Conservation (phyloP, 257 asterid species). For the Ballota nigra region DNA sequence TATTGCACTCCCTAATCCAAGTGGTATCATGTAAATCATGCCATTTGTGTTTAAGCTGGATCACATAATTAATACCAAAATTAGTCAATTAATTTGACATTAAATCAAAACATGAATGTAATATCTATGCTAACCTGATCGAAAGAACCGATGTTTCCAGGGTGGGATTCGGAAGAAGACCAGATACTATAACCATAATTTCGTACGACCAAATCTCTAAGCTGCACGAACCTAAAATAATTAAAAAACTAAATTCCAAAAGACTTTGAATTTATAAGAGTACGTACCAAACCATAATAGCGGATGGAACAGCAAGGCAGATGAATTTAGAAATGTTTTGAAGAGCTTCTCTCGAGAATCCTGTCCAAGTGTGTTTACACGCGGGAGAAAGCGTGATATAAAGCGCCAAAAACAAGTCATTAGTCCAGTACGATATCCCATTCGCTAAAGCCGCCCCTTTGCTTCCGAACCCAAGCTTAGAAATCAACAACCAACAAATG, state of each 20-base stretch:
- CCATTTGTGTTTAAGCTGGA: conserved; percentile 54
- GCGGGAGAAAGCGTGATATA: conserved; percentile 56
- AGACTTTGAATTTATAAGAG: too few relatives aligned
- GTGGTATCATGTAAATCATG: conserved; percentile 68
- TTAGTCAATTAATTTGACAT: not conserved
- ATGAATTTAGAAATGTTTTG: conserved; percentile 46
- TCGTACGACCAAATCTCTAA: conserved; percentile 80
- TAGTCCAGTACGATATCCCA: conserved; percentile 63
- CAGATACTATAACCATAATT: conserved; percentile 72
- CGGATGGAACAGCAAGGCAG: conserved; percentile 69
- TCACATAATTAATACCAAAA: not conserved
- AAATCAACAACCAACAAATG: conserved; percentile 55
- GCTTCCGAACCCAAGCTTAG: conserved; percentile 56
- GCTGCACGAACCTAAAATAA: conserved; percentile 29
- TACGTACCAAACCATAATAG: conserved; percentile 64
- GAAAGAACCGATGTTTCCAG: conserved; percentile 75
- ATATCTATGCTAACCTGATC: conserved; percentile 54
- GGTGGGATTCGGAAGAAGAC: conserved; percentile 70
- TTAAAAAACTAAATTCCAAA: not conserved
- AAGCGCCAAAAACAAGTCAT: conserved; percentile 40
- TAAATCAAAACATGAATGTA: not conserved
- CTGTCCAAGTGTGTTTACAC: conserved; percentile 55
- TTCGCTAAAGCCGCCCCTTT: conserved; percentile 75
- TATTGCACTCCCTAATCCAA: conserved; percentile 71
- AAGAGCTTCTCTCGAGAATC: conserved; percentile 48